Evolutionary conservation across 2,329 filamentous ascomycete species (phyloP), one percentile per base, ranked within the genome.

Genomic region (Huntiella savannae): DNA sequence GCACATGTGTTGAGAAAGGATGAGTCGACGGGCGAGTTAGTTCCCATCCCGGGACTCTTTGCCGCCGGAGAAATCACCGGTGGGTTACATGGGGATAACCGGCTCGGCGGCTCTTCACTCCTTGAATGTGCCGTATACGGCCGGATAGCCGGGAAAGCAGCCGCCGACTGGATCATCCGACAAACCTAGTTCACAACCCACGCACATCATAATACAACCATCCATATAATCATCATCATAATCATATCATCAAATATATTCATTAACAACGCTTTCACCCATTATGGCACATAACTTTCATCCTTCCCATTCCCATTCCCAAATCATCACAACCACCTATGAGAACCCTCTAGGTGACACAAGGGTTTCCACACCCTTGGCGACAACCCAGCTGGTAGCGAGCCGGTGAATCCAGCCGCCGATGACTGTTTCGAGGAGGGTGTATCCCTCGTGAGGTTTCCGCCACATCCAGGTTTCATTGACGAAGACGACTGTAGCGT

Each of bases 121-220:
- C 55, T 79, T 5, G 75, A 79, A 52, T 79, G 75, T 59, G 74
- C 71, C 2, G 71, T 79, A 0, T 79, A 73, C 61, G 75, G 75
- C 3, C 62, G 72, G 35, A 69, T 71, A 34, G 74, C 73, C 0
- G 75, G 73, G 0, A 55, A 60, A 12, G 56, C 66, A 49, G 69
- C 67, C 6, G 68, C 66, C 12, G 55, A 51, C 22, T 28, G 22
- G 22, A 28, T 28, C 7, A 28, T 28, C 5, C 22, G 7, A 6
- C 22, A 28, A 28, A 28, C 22, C 22, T 28, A 28, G 22, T 28
- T 28, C 4, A 17, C 3, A 17, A n/a, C 16, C 16, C 22, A 28
- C 22, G 7, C 4, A 28, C 22, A 28, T 3, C 3, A 38, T 11
- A 35, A 46, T 33, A 33, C 32, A 40, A 37, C 10, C 28, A 7